These are phyloP conservation scores for Pichia sp. DNA, from an alignment of 1,139 yeast genomes.

Conservation along the genomic window DNA sequence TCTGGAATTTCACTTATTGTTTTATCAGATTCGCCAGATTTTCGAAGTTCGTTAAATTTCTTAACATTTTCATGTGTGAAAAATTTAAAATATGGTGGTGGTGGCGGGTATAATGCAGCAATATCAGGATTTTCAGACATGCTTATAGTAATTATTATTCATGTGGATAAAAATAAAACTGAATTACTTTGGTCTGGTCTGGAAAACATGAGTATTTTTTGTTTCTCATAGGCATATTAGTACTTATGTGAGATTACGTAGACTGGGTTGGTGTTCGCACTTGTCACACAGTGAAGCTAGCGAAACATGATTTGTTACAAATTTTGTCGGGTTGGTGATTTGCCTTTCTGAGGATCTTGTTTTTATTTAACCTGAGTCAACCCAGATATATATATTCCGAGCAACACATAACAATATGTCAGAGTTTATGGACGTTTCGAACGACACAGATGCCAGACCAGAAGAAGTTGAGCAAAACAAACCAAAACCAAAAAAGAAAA, in stretches of 20 bases:
- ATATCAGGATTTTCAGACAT: conserved; percentile 5
- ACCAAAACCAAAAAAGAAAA: conserved; percentile 34
- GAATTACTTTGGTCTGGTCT: no score
- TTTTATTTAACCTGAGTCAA: no score
- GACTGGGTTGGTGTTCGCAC: no score
- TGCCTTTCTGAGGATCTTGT: no score
- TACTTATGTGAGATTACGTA: no score
- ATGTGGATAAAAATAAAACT: neutral
- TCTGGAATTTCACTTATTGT: conserved; percentile 32
- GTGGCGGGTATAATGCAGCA: conserved; percentile 54
- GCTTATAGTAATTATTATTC: neutral
- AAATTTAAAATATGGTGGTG: conserved; percentile 48
- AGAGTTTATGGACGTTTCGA: conserved; percentile 20
- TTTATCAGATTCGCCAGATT: conserved; percentile 18
- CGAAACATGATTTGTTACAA: no score
- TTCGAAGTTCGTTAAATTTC: conserved; percentile 17
- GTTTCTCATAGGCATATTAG: no score
- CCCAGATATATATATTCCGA: no score
- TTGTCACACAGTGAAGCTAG: no score
- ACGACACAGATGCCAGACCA: conserved; percentile 15
- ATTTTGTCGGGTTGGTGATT: no score
- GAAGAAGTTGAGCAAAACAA: conserved; percentile 18
- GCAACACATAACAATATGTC: conserved; percentile 10
- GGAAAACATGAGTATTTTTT: no score
- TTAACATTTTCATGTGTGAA: conserved; percentile 36